Evolutionary conservation across 148 eudicot genomes (phyloP), one percentile per base, ranked within the genome.

Genomic region (Chenopodium suecicum): DNA sequence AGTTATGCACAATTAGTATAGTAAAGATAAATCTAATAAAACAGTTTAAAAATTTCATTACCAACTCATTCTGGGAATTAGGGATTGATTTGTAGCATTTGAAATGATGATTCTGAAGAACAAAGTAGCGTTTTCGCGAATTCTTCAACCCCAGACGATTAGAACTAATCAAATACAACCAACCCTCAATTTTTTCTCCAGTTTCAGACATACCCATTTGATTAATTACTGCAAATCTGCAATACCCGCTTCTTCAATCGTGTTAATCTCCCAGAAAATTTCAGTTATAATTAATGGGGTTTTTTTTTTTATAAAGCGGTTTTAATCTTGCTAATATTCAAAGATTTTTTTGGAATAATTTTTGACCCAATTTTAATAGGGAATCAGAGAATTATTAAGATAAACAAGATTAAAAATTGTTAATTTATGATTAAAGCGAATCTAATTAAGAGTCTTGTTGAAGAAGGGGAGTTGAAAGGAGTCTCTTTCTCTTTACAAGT

Each of bases 121-220:
- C 86, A 84, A 89, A 91, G 82, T 89, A 91, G 20, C 94, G 89
- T 70, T 87, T 87, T 6, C 90, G 85, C 10, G 89, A 87, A 75
- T 86, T 87, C 63, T 89, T 91, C 66, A 91, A 85, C 23, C 94
- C 92, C 78, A 91, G 67, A 68, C 91, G 89, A 81, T 89, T 91
- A 2, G 90, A 89, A 77, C 91, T 88, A 50, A 91, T 90, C 5
- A 89, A 77, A 85, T 86, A 91, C 86, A 91, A 83, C 91, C 90
- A 91, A 27, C 94, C 94, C 65, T 89, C 91, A 90, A 89, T 86
- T 83, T 71, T 88, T 9, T 79, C 88, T 79, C 84, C 90, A 78
- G 32, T 88, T 76, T 88, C 85, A 13, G 92, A 79, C 32, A 73
- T 79, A 56, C 86, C 82, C 92, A 86, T 86, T 70, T 85, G 29